These are phyloP conservation scores for Prunella vulgaris DNA, from an alignment of 257 asterid species.

Conservation along the genomic window DNA sequence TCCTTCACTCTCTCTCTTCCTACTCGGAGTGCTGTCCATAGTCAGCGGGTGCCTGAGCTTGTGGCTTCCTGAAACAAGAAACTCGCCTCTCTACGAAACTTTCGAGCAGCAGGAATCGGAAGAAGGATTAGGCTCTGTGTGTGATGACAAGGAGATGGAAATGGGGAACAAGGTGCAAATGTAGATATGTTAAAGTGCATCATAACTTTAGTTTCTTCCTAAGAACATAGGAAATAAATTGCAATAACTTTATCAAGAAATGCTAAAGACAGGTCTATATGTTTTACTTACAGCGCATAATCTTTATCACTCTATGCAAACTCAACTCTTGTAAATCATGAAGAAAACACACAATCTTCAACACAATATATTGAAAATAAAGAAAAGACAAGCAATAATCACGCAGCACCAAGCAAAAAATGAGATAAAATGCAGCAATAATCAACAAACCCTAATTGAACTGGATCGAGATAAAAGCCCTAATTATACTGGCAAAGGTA, in stretches of 20 bases:
- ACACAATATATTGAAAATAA: neutral
- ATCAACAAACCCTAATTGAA: neutral
- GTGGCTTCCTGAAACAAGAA: constrained; percentile 53
- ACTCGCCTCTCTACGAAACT: constrained; percentile 43
- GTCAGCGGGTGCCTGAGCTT: constrained; percentile 39
- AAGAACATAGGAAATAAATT: neutral
- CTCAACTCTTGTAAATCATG: neutral
- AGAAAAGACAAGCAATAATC: neutral
- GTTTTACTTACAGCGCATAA: neutral
- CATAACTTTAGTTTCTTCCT: neutral
- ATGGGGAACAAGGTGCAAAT: constrained; percentile 22
- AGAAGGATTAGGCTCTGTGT: constrained; percentile 17
- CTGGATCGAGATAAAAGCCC: neutral
- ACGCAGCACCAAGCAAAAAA: neutral
- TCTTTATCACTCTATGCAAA: neutral
- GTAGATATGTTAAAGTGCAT: constrained; percentile 8
- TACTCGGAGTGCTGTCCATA: constrained; percentile 38
- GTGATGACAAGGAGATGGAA: constrained; percentile 23
- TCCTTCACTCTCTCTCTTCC: constrained; percentile 38
- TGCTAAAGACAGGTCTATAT: neutral
- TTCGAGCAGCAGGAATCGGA: constrained; percentile 51
- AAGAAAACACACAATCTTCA: neutral
- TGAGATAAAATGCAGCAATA: neutral
- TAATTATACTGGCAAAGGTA: neutral
- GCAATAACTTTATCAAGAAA: constrained; percentile 1